phyloP scores from a whole-genome alignment of 805 yeast species.

The Debaryomyces tyrocola region DNA sequence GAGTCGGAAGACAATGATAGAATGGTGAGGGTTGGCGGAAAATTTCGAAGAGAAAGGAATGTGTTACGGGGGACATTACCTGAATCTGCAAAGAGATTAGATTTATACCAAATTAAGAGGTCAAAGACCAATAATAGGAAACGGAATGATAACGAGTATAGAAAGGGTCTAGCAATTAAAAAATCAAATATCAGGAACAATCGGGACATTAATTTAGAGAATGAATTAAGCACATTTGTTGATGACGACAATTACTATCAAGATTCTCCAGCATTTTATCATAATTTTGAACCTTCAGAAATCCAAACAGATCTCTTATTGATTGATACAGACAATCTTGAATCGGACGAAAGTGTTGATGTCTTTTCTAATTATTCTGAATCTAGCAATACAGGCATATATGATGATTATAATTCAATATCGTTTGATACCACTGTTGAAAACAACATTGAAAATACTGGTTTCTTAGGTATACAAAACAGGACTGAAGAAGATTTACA shows the following conservation, averaged over 20 bases:
- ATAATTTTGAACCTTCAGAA: neutral
- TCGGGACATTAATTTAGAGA: neutral
- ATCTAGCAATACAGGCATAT: neutral
- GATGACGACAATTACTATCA: constrained; percentile 16
- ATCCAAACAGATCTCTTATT: neutral
- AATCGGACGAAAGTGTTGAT: constrained; percentile 4
- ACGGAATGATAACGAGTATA: constrained; percentile 11
- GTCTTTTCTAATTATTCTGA: neutral
- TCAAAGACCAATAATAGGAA: constrained; percentile 3
- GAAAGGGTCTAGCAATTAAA: constrained; percentile 39
- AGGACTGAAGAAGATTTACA: too few relatives aligned
- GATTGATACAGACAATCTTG: constrained; percentile 5
- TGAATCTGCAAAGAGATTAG: constrained; percentile 37
- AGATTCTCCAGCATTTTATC: constrained; percentile 5
- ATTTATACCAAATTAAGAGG: constrained; percentile 18
- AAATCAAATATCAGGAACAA: constrained; percentile 13
- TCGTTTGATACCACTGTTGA: neutral
- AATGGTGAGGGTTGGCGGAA: constrained; percentile 26
- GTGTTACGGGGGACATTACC: constrained; percentile 39
- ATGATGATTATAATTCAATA: neutral
- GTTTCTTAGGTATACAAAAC: too few relatives aligned
- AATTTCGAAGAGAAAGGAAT: constrained; percentile 24
- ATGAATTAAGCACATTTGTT: constrained; percentile 15
- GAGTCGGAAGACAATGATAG: constrained; percentile 6
- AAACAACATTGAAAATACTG: neutral